Base-by-base conservation (phyloP, 495 filamentous ascomycete species). In the Trichoderma parareesei region DNA sequence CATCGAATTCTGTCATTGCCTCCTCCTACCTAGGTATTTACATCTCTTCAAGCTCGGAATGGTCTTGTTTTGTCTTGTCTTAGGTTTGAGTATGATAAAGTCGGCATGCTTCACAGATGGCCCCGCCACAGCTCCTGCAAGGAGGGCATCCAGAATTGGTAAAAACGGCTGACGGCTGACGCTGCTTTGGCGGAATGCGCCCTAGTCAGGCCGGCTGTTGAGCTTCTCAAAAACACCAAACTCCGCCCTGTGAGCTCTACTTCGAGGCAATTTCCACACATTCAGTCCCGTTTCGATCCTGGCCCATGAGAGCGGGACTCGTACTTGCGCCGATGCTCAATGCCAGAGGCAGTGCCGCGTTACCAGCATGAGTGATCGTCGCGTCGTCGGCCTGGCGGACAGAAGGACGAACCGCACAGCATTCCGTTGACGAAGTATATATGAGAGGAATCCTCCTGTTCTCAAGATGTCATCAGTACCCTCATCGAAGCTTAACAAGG, bases 101-200 rank as follows among this genome's bases (percentile, higher is more conserved):
- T 27, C 27, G 27, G 27, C 27, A 27, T 27, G 27, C 27, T 27
- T 27, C 27, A 27, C 27, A 27, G 27, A 27, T 27, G 27, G 27
- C 27, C 27, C 27, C 27, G 27, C 27, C 27, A 27, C 2, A 27
- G 27, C 27, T 27, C 27, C 27, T 27, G 27, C 27, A 27, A 27
- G 27, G 27, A 27, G 27, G 27, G 40, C n/a, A 49, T 18, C 16
- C n/a, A 20, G 18, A 49, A 49, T 18, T 7, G 37, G 11, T 38
- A 57, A 16, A 14, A 57, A 3, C 7, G 20, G 53, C 53, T 57
- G 53, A 57, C 53, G 37, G 53, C 53, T 57, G 53, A 57, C 53
- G 37, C 35, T 11, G 5, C 7, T 27, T 35, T 57, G 16, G 6
- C 53, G 9, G 14, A 57, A 57, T 35, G 16, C 27, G 11, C 27